Base-by-base conservation (phyloP, 2,329 filamentous ascomycete genomes). In the Fusarium oxysporum region DNA sequence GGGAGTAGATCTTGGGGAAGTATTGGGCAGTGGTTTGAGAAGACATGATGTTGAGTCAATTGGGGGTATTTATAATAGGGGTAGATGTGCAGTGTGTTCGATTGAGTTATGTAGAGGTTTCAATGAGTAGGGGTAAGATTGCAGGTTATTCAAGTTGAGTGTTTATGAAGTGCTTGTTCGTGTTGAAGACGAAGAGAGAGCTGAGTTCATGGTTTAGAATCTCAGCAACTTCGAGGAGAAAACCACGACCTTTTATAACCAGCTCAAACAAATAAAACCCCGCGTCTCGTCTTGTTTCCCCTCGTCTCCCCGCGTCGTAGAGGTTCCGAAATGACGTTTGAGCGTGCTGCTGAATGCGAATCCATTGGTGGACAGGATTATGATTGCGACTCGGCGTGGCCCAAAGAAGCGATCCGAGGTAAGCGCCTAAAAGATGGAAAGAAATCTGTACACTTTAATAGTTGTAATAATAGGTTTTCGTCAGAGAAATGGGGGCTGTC, bases 1-100 rank as follows among this genome's bases (percentile, higher is more conserved):
- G 68, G 45, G 71, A 72, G 70, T 80, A 79, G 64, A 76, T 76
- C 43, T 75, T 72, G 54, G 71, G 68, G 54, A 80, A 77, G 38
- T 78, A 68, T 63, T 68, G 66, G 25, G 71, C 51, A 48, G 64
- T 48, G 32, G 64, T 35, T 44, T 70, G 76, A 64, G 79, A 78
- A 78, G 78, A 75, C 69, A 63, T 73, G 71, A 28, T 63, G 56
- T 47, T 67, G 54, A 47, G 43, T 70, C 48, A 47, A 61, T 60
- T 63, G 41, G 47, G 45, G 35, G 44, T 32, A 12, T 40, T 40
- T 43, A 21, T 30, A 28, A 47, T 28, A 62, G 40, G 45, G 47
- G 45, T 21, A 44, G 37, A 57, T 19, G 17, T 51, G 35, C 9
- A 35, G 33, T 32, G 60, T 35, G 32, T 32, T 47, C 28, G 30